Base-by-base conservation (phyloP, 2,329 filamentous ascomycete species). In the Elsinoe batatas region DNA sequence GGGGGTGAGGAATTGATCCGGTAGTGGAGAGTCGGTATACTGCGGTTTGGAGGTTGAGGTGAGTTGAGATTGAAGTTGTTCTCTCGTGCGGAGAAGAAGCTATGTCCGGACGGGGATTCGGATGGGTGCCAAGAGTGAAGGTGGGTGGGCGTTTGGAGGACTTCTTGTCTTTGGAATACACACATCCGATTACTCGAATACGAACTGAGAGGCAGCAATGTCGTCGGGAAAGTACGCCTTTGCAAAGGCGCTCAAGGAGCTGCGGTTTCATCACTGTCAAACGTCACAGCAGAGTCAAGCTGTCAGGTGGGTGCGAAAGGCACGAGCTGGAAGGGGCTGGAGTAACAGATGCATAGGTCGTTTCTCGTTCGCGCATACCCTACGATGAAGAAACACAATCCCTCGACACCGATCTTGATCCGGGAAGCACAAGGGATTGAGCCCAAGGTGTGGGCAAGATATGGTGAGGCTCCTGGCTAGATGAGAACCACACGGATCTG, bases 371-470 rank as follows among this genome's bases (percentile, higher is more conserved):
- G 88, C 70, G 84, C 90, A 63, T 98, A 98, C 74, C 93, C 93
- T 46, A 93, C 88, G 58, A 97, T 98, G 91, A 98, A 98, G 83
- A 94, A 95, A 79, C 88, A 91, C 80, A 98, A 98, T 77, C 93
- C 93, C 57, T 78, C 87, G 72, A 91, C 81, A 49, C 93, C 93
- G 55, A 97, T 98, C 73, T 78, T 98, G 78, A 84, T 98, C 67
- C 88, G 93, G 69, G 93, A 97, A 78, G 93, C 91, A 54, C 76
- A 82, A 64, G 89, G 88, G 67, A 88, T 88, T 55, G 76, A 87
- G 69, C 91, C 93, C 61, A 86, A 83, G 72, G 82, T 98, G 61
- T 97, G 86, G 73, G 91, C 91, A 64, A 81, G 93, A 83, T 98
- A 94, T 70, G 91, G 89, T 95, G 72, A 66, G 82, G 63, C 47